Base-by-base conservation (phyloP, 2,329 filamentous ascomycete species). In the Fusarium coffeatum region DNA sequence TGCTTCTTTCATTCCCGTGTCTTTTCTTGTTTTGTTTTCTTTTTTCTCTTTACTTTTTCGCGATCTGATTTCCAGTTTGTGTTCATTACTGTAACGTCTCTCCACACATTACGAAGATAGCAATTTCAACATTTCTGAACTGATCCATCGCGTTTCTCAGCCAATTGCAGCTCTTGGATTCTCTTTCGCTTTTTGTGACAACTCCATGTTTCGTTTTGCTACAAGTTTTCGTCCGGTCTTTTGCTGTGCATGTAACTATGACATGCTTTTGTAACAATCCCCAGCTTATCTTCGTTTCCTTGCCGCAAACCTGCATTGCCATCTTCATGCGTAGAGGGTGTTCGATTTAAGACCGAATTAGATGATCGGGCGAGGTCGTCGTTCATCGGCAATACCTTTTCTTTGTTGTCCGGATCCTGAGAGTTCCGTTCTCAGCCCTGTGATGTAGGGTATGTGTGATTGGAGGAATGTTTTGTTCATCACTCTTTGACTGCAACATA, bases 141-240 rank as follows among this genome's bases (percentile, higher is more conserved):
- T 7, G 34, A 7, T 18, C 9, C 20, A 22, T 58, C 13, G 12
- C 23, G 3, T 32, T 64, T 28, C 11, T 5, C 43, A 22, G 30
- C 64, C 57, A 64, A 34, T 51, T 10, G 7, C 27, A 41, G 23
- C 49, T 51, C 18, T 9, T 25, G 9, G 9, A 51, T 34, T 30
- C 32, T 18, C 7, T 6, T 69, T 69, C 64, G 42, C 53, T 59
- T 59, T 43, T 56, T 34, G 27, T 11, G 42, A 20, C 23, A n/a
- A 32, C 32, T 42, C 23, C 43, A 22, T 13, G 20, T 53, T 69
- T 64, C 22, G 42, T 46, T 55, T 55, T 22, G 25, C 45, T 46
- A 34, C 20, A 22, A 25, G 32, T 20, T 48, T 48, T 48, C 37
- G 5, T 23, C 30, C 10, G 30, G 27, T 43, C 15, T 41, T 61